Base-by-base conservation (phyloP, 2,329 filamentous ascomycete species). In the Diaporthe sp. region DNA sequence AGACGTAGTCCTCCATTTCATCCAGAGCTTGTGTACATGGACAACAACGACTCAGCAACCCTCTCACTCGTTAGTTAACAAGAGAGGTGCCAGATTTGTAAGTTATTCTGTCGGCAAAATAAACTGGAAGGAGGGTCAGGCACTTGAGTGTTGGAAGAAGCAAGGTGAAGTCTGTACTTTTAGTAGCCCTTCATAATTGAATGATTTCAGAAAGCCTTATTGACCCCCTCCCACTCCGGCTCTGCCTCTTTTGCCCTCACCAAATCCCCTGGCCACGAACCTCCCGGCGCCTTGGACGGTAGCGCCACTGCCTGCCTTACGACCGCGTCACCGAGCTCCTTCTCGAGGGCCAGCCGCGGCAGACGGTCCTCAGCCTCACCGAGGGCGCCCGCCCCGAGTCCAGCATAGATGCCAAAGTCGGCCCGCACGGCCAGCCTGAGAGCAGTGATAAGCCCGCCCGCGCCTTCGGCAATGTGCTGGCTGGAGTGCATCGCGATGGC, bases 401-500 rank as follows among this genome's bases (percentile, higher is more conserved):
- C 58, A 2, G 72, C 61, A 68, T 75, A 75, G 34, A 57, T 70
- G 3, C 78, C 78, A 74, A 85, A 85, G 73, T 85, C 84, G 10
- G 78, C 78, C 68, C 79, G 78, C 49, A 85, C 83, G 22, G 77
- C 83, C 7, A 82, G 76, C 15, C 84, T 75, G 20, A 85, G 73
- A 15, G 82, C 78, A 10, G 82, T 78, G 3, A 82, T 79, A 9
- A 83, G 78, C 15, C 83, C 80, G 72, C 82, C 81, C 44, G 85
- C 81, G 9, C 83, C 81, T 78, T 85, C 83, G 2, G 84, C 83
- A 44, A 85, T 83, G 0, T 83, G 84, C 0, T 80, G 78, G 60
- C 80, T 84, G 3, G 82, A 82, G 74, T 85, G 84, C 49, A 85
- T 25, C 13, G 82, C 80, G 51, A 85, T 82, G 34, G 83, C 82